Conservation (phyloP, 2,329 filamentous ascomycete species). For the Simplicillium aogashimaense region DNA sequence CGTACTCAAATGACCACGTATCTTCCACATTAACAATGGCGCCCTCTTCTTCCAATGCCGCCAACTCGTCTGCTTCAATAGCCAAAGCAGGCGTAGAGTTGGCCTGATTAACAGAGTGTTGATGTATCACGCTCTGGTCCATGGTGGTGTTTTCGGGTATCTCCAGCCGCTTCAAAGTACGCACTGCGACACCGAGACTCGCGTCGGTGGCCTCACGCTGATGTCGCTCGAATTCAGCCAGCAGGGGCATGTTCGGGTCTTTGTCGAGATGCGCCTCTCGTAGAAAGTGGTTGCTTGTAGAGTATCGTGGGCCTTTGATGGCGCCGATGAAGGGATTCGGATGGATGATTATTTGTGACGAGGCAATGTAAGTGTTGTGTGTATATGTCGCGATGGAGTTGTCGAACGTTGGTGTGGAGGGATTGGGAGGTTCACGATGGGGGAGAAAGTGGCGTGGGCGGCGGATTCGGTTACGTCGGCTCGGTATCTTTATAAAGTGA, state of each 20-base stretch:
- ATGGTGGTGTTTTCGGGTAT: too few species aligned
- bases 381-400: conserved; percentile 9
- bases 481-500: conserved; percentile 25
- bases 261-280: conserved; percentile 36
- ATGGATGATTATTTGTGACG: conserved; percentile 29
- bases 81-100: too few species aligned
- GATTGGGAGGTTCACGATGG: conserved; percentile 40
- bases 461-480: conserved; percentile 24
- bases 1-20: too few species aligned
- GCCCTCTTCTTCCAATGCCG: too few species aligned
- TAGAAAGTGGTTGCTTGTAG: conserved; percentile 32
- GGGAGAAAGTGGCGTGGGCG: conserved; percentile 37
- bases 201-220: conserved; percentile 32
- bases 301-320: conserved; percentile 45
- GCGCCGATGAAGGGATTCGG: conserved; percentile 40
- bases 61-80: too few species aligned
- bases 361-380: conserved; percentile 20
- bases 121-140: too few species aligned
- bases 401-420: conserved; percentile 24
- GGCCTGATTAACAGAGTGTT: too few species aligned
- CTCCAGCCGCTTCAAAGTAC: conserved; percentile 1
- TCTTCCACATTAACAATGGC: too few species aligned
- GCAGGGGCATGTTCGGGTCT: conserved; percentile 31
- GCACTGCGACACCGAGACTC: conserved; percentile 13
- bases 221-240: conserved; percentile 28